Base-by-base conservation (phyloP, 768 basidiomycete genomes). In the Hirschioporus abietinus region DNA sequence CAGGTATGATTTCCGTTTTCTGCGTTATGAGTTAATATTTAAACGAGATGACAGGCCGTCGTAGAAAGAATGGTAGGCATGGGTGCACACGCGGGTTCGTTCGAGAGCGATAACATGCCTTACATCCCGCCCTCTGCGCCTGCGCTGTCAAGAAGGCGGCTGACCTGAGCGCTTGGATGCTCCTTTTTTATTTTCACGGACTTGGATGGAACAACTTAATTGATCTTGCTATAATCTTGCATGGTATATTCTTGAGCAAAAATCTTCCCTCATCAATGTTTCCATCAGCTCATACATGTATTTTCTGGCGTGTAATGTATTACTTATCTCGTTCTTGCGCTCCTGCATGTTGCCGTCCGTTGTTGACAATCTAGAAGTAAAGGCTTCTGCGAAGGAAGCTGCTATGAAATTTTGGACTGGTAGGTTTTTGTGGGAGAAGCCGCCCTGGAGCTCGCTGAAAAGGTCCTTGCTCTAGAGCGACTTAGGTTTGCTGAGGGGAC, bases 21-120 rank as follows among this genome's bases (percentile, higher is more conserved):
- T 20, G 12, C 42, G 15, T 10, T 52, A 52, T 52, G 20, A 52
- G 20, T 52, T 15, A 52, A 6, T 52, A 15, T 20, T 15, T 52
- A 52, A 9, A 63, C 52, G 24, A 66, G 61, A 62, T 60, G 63
- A 24, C 66, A 85, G 83, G 85, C 82, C 7, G 82, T 80, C 9
- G 83, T 86, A 3, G 86, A 87, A 71, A 81, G 82, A 17, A 86
- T 86, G 85, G 81, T 86, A 58, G 85, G 84, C 12, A 84, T 86
- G 78, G 81, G 42, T 10, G 42, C 12, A 10, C 42, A 52, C 42
- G 42, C 42, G 6, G 42, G 42, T 5, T 52, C 42, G 20, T 15
- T 52, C 6, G 42, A 52, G 42, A 52, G 42, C 42, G 42, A 52
- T 10, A 15, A 12, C 12, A 52, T 52, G 42, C 5, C 42, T 3